Conservation (phyloP, 768 basidiomycete species). For the Suillus ampliporus region DNA sequence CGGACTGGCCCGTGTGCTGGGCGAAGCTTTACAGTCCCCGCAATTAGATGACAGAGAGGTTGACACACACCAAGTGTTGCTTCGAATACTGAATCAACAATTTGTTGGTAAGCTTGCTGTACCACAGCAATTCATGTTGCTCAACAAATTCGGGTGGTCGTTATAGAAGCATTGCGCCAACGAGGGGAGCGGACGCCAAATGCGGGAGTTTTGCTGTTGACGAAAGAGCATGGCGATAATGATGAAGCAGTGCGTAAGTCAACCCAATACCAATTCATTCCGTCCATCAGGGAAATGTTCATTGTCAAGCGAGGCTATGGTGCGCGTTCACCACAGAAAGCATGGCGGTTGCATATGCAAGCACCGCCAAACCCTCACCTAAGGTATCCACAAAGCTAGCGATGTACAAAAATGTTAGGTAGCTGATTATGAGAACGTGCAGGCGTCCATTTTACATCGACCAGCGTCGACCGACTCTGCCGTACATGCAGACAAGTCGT, state of each 20-base stretch:
- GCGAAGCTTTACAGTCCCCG: constrained; percentile 45
- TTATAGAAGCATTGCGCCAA: constrained; percentile 41
- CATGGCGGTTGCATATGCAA: constrained; percentile 80
- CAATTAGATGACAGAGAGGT: constrained; percentile 33
- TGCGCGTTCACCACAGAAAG: constrained; percentile 84
- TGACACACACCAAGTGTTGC: constrained; percentile 64
- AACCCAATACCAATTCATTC: background rate
- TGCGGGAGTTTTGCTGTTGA: constrained; percentile 68
- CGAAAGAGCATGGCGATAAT: constrained; percentile 46
- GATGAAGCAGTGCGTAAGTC: constrained; percentile 35
- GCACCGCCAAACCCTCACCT: constrained; percentile 55
- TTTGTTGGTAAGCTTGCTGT: constrained; percentile 54
- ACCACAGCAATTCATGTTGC: background rate
- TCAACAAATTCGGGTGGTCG: background rate
- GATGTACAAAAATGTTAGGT: constrained; percentile 4
- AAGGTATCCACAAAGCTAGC: constrained; percentile 49
- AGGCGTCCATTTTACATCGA: constrained; percentile 44
- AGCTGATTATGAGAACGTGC: constrained; percentile 3
- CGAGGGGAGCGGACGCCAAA: constrained; percentile 53
- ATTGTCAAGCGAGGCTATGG: constrained; percentile 66
- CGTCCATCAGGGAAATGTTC: constrained; percentile 6
- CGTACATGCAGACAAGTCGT: constrained; percentile 35
- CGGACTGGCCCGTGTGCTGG: constrained; percentile 59
- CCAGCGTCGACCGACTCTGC: constrained; percentile 18
- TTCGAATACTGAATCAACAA: constrained; percentile 47